Percentiles rank a stretch among this genome's conserved stretches.
phyloP scores from a whole-genome alignment of 129 eudicot genomes.

The Solidago caesia region DNA sequence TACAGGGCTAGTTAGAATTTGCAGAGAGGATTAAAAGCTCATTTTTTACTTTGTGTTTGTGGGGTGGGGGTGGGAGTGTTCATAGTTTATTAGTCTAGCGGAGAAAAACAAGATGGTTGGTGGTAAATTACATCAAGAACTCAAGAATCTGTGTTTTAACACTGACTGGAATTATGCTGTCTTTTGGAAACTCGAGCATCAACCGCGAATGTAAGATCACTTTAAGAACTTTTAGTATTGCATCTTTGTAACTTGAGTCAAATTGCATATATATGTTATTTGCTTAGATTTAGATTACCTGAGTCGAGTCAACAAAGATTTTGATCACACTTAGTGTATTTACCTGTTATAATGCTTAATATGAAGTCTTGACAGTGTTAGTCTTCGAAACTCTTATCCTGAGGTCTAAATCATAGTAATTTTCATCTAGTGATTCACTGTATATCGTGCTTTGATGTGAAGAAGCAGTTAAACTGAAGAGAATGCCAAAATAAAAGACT shows the following conservation, averaged over 20 bases:
- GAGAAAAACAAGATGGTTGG: slow-evolving; percentile 49
- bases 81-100: slow-evolving; percentile 34
- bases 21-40: slow-evolving; percentile 35
- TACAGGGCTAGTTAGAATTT: slow-evolving; percentile 90
- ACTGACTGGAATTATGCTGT: slow-evolving; percentile 84
- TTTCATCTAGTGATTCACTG: too few relatives aligned
- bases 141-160: slow-evolving; percentile 69
- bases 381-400: too few relatives aligned
- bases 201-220: slow-evolving; percentile 62
- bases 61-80: slow-evolving; percentile 29
- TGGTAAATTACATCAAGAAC: slow-evolving; percentile 66
- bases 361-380: too few relatives aligned
- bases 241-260: neutral
- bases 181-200: slow-evolving; percentile 86
- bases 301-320: neutral
- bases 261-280: neutral
- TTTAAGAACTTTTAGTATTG: neutral
- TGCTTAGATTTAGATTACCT: slow-evolving; percentile 1
- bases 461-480: too few relatives aligned
- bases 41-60: slow-evolving; percentile 26
- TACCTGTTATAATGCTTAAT: too few relatives aligned
- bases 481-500: too few relatives aligned
- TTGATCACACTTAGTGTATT: neutral
- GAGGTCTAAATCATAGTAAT: too few relatives aligned
- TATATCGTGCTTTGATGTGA: too few relatives aligned